A percentile compares a stretch with the other conserved stretches of the same genome.
Evolutionary conservation across 345 rosid genomes (phyloP).

Genomic region (Rhizophora mangle): DNA sequence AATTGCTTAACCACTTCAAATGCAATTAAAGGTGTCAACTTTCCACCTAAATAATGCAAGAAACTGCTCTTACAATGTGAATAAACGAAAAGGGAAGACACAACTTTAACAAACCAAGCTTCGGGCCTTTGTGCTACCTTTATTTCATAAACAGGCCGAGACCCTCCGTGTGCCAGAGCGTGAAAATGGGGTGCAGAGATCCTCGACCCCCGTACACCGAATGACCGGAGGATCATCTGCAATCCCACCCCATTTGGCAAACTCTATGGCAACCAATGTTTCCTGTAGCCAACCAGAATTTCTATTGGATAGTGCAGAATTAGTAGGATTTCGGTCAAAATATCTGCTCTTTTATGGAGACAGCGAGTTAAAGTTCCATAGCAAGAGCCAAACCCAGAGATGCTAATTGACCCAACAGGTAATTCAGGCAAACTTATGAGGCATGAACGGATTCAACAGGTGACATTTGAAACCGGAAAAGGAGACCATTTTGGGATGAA

Average conservation of each 20-base stretch:
- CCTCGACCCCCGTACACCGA: conserved; percentile 54
- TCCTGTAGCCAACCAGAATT: conserved; percentile 10
- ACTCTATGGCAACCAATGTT: background rate
- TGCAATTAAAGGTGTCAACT: conserved; percentile 54
- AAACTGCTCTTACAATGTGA: conserved; percentile 41
- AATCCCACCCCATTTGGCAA: conserved; percentile 39
- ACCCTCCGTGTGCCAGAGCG: conserved; percentile 44
- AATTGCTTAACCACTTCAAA: conserved; percentile 63
- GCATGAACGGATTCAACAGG: too few species aligned
- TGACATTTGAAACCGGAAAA: too few species aligned
- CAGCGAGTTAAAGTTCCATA: conserved; percentile 19
- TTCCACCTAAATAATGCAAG: conserved; percentile 49
- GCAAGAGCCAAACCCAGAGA: conserved; percentile 8
- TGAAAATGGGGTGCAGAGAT: conserved; percentile 42
- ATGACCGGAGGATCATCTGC: conserved; percentile 45
- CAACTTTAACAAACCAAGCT: conserved; percentile 76
- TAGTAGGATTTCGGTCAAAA: conserved; percentile 7
- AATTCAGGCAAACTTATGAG: too few species aligned
- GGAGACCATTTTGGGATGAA: too few species aligned
- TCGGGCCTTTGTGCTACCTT: conserved; percentile 37
- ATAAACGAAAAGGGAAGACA: conserved; percentile 50
- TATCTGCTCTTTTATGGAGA: conserved; percentile 31
- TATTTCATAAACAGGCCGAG: conserved; percentile 32
- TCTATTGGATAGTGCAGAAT: background rate
- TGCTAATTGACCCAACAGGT: background rate